Conservation (phyloP, 192 early-diverging fungal species). For the Podila epigama region DNA sequence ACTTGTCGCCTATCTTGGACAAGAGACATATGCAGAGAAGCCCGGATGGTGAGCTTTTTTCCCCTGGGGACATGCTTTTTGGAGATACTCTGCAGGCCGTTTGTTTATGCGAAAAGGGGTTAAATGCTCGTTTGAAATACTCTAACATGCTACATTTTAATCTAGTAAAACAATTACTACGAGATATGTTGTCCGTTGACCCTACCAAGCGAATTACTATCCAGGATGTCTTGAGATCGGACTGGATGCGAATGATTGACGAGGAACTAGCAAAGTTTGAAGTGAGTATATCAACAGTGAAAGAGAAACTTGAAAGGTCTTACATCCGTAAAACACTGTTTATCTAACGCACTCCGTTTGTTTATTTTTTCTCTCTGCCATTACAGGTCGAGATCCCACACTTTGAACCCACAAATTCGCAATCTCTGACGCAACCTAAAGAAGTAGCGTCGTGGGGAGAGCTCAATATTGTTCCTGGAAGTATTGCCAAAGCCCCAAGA, state of each 20-base stretch:
- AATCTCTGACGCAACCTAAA: background rate
- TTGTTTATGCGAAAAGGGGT: background rate
- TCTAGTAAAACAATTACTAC: slow-evolving; percentile 8
- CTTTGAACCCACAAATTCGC: too few species aligned
- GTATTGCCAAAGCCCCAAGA: slow-evolving; percentile 13
- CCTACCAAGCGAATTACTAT: slow-evolving; percentile 21
- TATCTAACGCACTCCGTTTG: too few species aligned
- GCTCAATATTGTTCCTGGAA: slow-evolving; percentile 6
- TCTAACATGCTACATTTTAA: background rate
- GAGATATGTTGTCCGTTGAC: slow-evolving; percentile 9
- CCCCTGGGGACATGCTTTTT: too few species aligned
- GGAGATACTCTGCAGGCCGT: too few species aligned
- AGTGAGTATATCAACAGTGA: slow-evolving; percentile 19
- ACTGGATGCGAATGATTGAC: slow-evolving; percentile 32
- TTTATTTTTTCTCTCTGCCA: background rate
- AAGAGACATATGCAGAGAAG: background rate
- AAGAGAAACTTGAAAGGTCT: background rate
- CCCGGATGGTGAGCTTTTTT: background rate
- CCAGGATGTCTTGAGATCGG: background rate
- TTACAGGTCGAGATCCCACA: background rate
- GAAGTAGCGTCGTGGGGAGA: background rate
- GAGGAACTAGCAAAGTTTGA: slow-evolving; percentile 27
- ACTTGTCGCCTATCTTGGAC: slow-evolving; percentile 3
- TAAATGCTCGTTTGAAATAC: background rate
- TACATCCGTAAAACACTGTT: background rate